phyloP scores from a whole-genome alignment of 345 rosid genomes.

The Ceriops tagal region DNA sequence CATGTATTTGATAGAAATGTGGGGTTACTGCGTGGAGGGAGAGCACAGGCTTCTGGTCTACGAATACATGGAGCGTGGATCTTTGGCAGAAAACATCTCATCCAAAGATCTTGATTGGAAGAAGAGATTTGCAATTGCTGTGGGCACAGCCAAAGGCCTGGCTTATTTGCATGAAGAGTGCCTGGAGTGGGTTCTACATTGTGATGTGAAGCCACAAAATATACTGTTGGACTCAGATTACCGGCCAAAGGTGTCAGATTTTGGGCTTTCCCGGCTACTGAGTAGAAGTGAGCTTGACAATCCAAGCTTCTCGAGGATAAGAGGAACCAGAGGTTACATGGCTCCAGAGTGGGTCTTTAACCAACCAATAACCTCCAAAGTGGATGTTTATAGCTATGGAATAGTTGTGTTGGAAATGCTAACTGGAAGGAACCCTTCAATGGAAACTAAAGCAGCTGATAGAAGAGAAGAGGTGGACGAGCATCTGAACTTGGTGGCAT shows the following conservation, averaged over 20 bases:
- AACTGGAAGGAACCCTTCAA: conserved; percentile 26
- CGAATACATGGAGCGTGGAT: conserved; percentile 20
- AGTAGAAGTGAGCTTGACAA: neutral
- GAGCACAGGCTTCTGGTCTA: conserved; percentile 26
- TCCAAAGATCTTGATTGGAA: conserved; percentile 11
- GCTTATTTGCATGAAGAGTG: conserved; percentile 25
- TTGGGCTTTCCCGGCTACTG: conserved; percentile 9
- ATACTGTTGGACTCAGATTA: conserved; percentile 12
- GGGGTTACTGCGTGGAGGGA: conserved; percentile 30
- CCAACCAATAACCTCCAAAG: conserved; percentile 29
- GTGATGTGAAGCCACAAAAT: conserved; percentile 22
- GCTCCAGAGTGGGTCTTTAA: conserved; percentile 31
- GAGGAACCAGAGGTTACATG: conserved; percentile 36
- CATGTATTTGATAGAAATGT: conserved; percentile 33
- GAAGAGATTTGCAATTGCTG: conserved; percentile 14
- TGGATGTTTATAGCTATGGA: conserved; percentile 43
- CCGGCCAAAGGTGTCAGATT: conserved; percentile 20
- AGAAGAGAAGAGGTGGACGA: neutral
- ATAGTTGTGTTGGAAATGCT: conserved; percentile 37
- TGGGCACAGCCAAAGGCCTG: conserved; percentile 17
- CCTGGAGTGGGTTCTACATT: conserved; percentile 23
- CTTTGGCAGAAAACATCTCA: conserved; percentile 11
- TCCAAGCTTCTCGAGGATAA: conserved; percentile 13
- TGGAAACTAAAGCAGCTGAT: neutral
- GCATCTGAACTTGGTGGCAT: conserved; percentile 19